Evolutionary conservation across 2,329 filamentous ascomycete genomes (phyloP).

Genomic region (Zymoseptoria ardabiliae): DNA sequence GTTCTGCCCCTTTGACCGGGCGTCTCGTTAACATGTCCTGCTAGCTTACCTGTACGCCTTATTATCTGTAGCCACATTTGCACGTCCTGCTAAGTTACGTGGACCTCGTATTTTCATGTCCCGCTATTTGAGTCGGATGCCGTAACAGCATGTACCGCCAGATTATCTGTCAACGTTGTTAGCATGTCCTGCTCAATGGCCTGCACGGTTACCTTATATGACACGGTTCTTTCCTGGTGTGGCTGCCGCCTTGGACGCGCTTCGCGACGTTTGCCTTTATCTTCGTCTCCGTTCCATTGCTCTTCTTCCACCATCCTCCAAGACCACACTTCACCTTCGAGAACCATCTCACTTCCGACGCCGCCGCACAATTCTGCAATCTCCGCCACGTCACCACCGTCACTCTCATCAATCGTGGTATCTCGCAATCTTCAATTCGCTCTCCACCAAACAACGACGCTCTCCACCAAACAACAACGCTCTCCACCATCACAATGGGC

Average conservation of each 20-base stretch:
- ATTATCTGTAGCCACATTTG: background rate
- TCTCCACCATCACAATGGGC: background rate
- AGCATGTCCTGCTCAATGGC: background rate
- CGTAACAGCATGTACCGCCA: background rate
- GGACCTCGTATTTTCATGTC: no score
- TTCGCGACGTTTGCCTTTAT: background rate
- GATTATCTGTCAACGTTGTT: background rate
- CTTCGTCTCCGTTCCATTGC: background rate
- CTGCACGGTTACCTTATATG: background rate
- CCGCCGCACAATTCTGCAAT: no score
- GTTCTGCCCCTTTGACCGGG: no score
- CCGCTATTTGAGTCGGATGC: background rate
- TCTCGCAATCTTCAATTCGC: no score
- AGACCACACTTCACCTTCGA: background rate
- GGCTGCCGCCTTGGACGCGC: background rate
- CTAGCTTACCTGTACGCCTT: background rate
- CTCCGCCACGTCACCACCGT: no score
- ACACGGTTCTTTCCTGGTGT: background rate
- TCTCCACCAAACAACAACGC: no score
- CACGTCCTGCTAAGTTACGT: background rate
- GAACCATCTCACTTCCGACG: background rate
- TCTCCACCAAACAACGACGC: no score
- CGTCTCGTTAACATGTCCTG: background rate
- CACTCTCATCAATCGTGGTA: no score
- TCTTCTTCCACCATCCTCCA: background rate